These are phyloP conservation scores for Fulvia fulva DNA, from an alignment of 2,329 filamentous ascomycete genomes.

Conservation along the genomic window DNA sequence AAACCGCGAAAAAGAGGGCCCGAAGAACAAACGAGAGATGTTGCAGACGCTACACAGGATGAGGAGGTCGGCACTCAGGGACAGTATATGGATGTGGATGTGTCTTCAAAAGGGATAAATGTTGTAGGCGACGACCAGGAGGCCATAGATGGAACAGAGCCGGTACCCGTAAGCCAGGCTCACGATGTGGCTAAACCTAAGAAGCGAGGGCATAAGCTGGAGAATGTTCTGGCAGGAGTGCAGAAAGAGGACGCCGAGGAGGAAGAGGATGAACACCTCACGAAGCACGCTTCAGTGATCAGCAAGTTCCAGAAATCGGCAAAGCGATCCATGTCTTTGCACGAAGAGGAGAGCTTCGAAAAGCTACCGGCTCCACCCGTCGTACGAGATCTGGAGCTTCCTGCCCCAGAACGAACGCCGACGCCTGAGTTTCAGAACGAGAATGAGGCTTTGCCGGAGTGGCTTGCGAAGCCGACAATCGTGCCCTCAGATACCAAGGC, in stretches of 20 bases:
- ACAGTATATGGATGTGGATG: background rate
- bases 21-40: background rate
- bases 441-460: constrained; percentile 75
- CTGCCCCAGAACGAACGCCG: constrained; percentile 7
- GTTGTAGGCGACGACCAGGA: background rate
- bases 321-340: constrained; percentile 9
- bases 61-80: background rate
- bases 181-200: background rate
- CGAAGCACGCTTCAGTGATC: constrained; percentile 37
- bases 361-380: constrained; percentile 21
- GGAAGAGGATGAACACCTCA: constrained; percentile 24
- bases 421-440: constrained; percentile 38
- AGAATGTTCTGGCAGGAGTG: constrained; percentile 22
- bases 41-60: background rate
- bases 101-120: too few species aligned
- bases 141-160: background rate
- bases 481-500: constrained; percentile 58
- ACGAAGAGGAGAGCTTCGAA: constrained; percentile 20
- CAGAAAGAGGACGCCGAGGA: constrained; percentile 33
- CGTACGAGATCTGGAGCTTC: constrained; percentile 59
- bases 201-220: constrained; percentile 45
- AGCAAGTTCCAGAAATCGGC: constrained; percentile 43
- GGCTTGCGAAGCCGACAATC: constrained; percentile 73
- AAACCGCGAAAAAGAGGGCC: background rate
- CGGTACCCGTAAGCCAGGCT: background rate